Evolutionary conservation across 495 filamentous ascomycete species (phyloP).

Genomic region (Lophium mytilinum): DNA sequence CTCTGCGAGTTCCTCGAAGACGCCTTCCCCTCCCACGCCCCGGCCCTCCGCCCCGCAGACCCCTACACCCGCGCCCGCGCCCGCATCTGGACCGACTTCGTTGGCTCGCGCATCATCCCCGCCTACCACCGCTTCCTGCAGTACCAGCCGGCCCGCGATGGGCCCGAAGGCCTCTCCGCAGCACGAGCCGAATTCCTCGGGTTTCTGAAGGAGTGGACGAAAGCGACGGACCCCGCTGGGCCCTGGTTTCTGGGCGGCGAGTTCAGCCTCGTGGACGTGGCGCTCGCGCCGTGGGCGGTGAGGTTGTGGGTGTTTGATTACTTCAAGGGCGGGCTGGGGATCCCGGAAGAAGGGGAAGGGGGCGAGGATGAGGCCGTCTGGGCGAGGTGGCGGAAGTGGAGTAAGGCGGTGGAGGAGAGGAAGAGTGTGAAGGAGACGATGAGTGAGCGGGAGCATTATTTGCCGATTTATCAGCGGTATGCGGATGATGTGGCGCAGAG

Average conservation of each 20-base stretch:
- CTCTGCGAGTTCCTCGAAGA: slow-evolving; percentile 67
- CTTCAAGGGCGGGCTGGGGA: slow-evolving; percentile 56
- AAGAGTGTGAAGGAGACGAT: slow-evolving; percentile 53
- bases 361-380: slow-evolving; percentile 47
- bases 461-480: slow-evolving; percentile 60
- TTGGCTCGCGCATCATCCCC: slow-evolving; percentile 54
- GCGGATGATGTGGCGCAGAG: slow-evolving; percentile 64
- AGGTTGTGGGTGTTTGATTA: slow-evolving; percentile 63
- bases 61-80: slow-evolving; percentile 52
- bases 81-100: slow-evolving; percentile 62
- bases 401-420: slow-evolving; percentile 45
- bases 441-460: slow-evolving; percentile 54
- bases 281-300: slow-evolving; percentile 42
- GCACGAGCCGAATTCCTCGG: slow-evolving; percentile 33
- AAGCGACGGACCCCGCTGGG: slow-evolving; percentile 50
- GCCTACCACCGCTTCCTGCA: slow-evolving; percentile 58
- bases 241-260: slow-evolving; percentile 56
- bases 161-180: slow-evolving; percentile 33
- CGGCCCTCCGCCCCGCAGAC: slow-evolving; percentile 44
- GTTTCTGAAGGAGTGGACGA: slow-evolving; percentile 27
- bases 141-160: slow-evolving; percentile 38
- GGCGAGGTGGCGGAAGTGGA: slow-evolving; percentile 55
- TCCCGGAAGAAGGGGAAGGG: slow-evolving; percentile 44
- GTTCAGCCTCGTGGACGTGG: slow-evolving; percentile 53
- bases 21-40: slow-evolving; percentile 42